A percentile compares a stretch with the other conserved stretches of the same genome.
Evolutionary conservation across 2,329 filamentous ascomycete species (phyloP).

Genomic region (Fusarium solani-melongenae): DNA sequence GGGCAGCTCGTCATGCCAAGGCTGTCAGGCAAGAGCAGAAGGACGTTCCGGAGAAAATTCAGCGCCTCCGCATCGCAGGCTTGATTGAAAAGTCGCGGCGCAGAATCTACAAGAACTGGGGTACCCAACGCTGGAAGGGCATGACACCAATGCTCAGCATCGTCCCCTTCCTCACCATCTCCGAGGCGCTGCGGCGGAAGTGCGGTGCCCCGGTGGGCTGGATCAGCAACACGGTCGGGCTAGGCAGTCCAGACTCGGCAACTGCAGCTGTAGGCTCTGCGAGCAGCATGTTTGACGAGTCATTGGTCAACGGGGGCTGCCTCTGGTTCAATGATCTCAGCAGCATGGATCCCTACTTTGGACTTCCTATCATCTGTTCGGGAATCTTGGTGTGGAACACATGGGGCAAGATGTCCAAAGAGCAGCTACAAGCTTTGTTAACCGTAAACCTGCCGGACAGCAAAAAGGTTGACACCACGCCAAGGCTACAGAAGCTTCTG

Average conservation of each 20-base stretch:
- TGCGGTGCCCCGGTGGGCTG: conserved; percentile 47
- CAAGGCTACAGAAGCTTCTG: conserved; percentile 42
- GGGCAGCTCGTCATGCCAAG: conserved; percentile 43
- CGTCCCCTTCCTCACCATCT: conserved; percentile 61
- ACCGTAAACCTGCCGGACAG: conserved; percentile 21
- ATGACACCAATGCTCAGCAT: conserved; percentile 54
- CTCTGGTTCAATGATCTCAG: conserved; percentile 68
- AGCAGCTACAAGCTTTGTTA: conserved; percentile 44
- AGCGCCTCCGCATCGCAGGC: conserved; percentile 39
- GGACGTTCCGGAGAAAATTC: conserved; percentile 29
- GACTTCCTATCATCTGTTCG: conserved; percentile 56
- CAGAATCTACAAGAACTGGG: conserved; percentile 52
- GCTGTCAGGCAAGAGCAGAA: conserved; percentile 6
- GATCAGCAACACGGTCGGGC: conserved; percentile 47
- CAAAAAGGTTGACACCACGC: conserved; percentile 26
- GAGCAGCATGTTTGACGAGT: conserved; percentile 48
- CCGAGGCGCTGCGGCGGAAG: conserved; percentile 63
- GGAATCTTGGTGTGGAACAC: conserved; percentile 43
- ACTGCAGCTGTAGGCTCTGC: conserved; percentile 40
- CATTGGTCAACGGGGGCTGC: conserved; percentile 60
- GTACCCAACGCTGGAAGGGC: conserved; percentile 61
- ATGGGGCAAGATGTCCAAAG: conserved; percentile 45
- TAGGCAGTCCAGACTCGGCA: conserved; percentile 35
- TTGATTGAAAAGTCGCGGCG: conserved; percentile 44
- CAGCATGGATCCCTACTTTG: conserved; percentile 61